A percentile compares a stretch with the other conserved stretches of the same genome.
phyloP scores from a whole-genome alignment of 805 yeast genomes.

The Metschnikowia shivogae region DNA sequence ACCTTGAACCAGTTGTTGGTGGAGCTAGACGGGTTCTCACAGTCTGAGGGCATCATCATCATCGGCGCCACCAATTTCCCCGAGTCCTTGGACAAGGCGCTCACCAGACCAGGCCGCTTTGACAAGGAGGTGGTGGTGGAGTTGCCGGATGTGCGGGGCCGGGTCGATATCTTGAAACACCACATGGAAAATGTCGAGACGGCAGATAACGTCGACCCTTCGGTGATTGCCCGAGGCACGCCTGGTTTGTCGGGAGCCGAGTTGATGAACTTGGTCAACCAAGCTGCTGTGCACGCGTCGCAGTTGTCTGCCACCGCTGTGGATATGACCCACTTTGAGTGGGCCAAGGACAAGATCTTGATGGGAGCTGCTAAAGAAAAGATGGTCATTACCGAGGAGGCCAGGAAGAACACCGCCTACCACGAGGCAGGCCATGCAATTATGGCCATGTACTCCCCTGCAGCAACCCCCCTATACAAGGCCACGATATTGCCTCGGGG shows the following conservation, averaged over 20 bases:
- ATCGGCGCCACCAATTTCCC: slow-evolving; percentile 99
- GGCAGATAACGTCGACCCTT: slow-evolving; percentile 80
- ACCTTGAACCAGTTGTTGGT: slow-evolving; percentile 93
- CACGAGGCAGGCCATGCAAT: slow-evolving; percentile 99
- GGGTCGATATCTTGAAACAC: slow-evolving; percentile 85
- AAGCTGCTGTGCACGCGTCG: slow-evolving; percentile 96
- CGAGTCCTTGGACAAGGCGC: slow-evolving; percentile 91
- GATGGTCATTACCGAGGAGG: slow-evolving; percentile 95
- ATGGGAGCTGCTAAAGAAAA: slow-evolving; percentile 98
- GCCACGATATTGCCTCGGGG: slow-evolving; percentile 98
- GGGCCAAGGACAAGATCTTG: slow-evolving; percentile 98
- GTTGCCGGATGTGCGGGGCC: slow-evolving; percentile 96
- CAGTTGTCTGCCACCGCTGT: slow-evolving; percentile 88
- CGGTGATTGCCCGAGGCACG: slow-evolving; percentile 91
- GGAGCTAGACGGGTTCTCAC: slow-evolving; percentile 93
- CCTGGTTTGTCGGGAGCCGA: slow-evolving; percentile 99
- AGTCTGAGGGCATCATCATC: slow-evolving; percentile 86
- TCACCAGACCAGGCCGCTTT: slow-evolving; percentile 97
- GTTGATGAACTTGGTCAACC: slow-evolving; percentile 89
- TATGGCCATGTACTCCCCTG: slow-evolving; percentile 91
- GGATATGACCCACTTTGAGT: slow-evolving; percentile 87
- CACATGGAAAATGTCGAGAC: slow-evolving; percentile 90
- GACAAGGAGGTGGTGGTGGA: slow-evolving; percentile 95
- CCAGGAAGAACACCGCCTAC: slow-evolving; percentile 89
- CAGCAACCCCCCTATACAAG: slow-evolving; percentile 92